Evolutionary conservation across 257 asterid species (phyloP).

Genomic region (Solanum pimpinellifolium): DNA sequence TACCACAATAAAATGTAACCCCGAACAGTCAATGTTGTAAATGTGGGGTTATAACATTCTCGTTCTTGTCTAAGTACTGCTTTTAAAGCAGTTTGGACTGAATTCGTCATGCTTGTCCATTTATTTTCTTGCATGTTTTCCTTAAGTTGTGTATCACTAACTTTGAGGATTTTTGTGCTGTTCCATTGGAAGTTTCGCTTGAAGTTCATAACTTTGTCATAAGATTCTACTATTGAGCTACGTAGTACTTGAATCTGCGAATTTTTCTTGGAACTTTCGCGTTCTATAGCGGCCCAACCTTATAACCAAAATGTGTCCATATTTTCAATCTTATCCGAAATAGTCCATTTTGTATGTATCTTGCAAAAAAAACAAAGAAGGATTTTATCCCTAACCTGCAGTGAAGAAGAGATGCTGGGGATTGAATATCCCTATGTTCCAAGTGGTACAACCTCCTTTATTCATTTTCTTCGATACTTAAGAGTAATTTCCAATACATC

Average conservation of each 20-base stretch:
- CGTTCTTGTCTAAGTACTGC: neutral
- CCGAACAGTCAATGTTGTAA: neutral
- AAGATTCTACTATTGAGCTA: too few species aligned
- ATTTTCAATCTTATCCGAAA: neutral
- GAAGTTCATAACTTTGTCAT: neutral
- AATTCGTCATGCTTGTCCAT: neutral
- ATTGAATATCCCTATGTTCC: neutral
- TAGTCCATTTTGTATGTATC: neutral
- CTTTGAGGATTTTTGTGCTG: neutral
- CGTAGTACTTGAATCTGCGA: neutral
- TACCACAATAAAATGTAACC: neutral
- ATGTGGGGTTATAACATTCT: neutral
- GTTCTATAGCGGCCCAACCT: neutral
- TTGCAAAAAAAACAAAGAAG: neutral
- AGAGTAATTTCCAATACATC: neutral
- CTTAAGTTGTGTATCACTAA: neutral
- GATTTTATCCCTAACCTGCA: neutral
- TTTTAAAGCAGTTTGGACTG: neutral
- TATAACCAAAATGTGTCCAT: neutral
- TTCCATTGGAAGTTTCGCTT: neutral
- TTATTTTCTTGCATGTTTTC: neutral
- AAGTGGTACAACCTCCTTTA: neutral
- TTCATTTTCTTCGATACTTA: neutral
- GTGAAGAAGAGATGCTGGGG: neutral
- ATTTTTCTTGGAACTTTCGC: neutral